Conservation (phyloP, 768 basidiomycete species). For the Asterophora parasitica region DNA sequence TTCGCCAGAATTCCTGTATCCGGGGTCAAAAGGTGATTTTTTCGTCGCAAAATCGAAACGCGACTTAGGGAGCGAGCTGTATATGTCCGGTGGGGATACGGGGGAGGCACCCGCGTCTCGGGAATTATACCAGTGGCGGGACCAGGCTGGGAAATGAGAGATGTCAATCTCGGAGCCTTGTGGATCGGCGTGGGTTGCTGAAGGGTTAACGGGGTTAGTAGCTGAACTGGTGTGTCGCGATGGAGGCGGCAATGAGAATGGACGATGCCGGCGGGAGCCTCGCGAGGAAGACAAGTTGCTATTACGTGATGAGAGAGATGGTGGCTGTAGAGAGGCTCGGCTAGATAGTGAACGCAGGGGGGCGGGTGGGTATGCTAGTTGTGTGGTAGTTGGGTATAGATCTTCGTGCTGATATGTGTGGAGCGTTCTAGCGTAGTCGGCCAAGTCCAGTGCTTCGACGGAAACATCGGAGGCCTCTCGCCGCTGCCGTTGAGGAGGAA, state of each 20-base stretch:
- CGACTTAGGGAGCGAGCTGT: slow-evolving; percentile 23
- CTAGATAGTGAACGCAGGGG: slow-evolving; percentile 23
- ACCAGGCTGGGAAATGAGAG: slow-evolving; percentile 60
- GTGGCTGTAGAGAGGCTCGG: slow-evolving; percentile 26
- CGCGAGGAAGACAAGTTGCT: slow-evolving; percentile 23
- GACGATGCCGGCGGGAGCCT: slow-evolving; percentile 24
- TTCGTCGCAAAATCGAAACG: slow-evolving; percentile 17
- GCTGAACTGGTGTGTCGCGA: slow-evolving; percentile 23
- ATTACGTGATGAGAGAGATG: slow-evolving; percentile 38
- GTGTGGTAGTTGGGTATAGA: slow-evolving; percentile 25
- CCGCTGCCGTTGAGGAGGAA: slow-evolving; percentile 22
- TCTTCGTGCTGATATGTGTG: slow-evolving; percentile 30
- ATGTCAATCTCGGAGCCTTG: slow-evolving; percentile 49
- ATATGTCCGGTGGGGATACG: slow-evolving; percentile 24
- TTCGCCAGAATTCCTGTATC: slow-evolving; percentile 20
- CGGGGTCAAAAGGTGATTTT: slow-evolving; percentile 32
- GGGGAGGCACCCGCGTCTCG: slow-evolving; percentile 17
- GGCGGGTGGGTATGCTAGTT: slow-evolving; percentile 21
- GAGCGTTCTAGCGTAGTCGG: slow-evolving; percentile 60
- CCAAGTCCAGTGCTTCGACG: slow-evolving; percentile 68
- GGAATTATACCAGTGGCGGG: slow-evolving; percentile 54
- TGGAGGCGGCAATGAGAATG: slow-evolving; percentile 46
- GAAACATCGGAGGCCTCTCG: slow-evolving; percentile 60
- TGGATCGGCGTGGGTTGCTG: slow-evolving; percentile 18
- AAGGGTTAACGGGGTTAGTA: slow-evolving; percentile 16